Evolutionary conservation across 2,329 filamentous ascomycete genomes (phyloP).

Genomic region (Pseudopithomyces chartarum): DNA sequence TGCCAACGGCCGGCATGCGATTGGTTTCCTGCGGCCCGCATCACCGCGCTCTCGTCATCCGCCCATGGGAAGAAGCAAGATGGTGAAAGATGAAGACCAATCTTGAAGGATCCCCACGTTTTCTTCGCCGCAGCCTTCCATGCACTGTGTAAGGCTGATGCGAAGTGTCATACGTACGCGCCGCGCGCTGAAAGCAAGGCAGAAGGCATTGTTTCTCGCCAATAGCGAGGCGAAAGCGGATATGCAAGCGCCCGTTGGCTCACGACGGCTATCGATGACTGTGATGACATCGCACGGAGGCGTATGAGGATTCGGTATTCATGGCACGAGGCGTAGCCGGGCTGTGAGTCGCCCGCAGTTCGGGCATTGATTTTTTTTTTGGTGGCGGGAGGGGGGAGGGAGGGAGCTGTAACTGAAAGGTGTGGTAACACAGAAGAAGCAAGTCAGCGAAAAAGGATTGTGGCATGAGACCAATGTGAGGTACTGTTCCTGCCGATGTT

Average conservation of each 20-base stretch:
- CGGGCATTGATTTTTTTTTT: neutral
- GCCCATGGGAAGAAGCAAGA: conserved; percentile 7
- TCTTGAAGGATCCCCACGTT: conserved; percentile 13
- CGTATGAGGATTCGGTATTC: conserved; percentile 8
- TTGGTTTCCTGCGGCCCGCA: conserved; percentile 5
- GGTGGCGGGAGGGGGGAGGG: neutral
- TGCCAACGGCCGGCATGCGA: conserved; percentile 9
- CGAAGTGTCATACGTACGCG: conserved; percentile 7
- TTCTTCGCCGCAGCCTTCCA: conserved; percentile 20
- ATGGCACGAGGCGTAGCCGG: conserved; percentile 1
- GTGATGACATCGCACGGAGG: conserved; percentile 11
- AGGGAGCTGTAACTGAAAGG: conserved; percentile 1
- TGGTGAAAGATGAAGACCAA: conserved; percentile 12
- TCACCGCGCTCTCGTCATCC: conserved; percentile 16
- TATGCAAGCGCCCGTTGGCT: conserved; percentile 21
- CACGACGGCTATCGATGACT: conserved; percentile 11
- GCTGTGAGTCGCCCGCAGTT: neutral
- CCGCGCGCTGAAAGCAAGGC: conserved; percentile 2
- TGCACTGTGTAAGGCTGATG: conserved; percentile 25
- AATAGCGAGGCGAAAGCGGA: conserved; percentile 10
- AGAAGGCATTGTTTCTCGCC: conserved; percentile 14
- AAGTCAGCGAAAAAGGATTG: conserved; percentile 9
- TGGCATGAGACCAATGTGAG: conserved; percentile 24
- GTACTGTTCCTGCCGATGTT: conserved; percentile 23
- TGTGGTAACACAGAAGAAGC: conserved; percentile 18